phyloP scores from a whole-genome alignment of 768 basidiomycete genomes.

The Tulasnella sp. region DNA sequence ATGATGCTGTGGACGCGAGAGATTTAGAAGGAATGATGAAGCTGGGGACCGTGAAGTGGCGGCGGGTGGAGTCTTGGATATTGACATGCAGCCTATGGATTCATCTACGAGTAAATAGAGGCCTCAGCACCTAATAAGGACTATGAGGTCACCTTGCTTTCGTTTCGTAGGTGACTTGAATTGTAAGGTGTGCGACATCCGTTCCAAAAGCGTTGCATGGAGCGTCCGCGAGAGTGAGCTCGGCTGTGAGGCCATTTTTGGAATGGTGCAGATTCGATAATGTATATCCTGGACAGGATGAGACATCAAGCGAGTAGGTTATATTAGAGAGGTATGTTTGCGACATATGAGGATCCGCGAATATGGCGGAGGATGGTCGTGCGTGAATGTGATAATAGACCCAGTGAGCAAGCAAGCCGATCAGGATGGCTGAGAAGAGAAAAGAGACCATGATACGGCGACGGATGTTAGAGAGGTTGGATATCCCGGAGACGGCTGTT shows the following conservation, averaged over 20 bases:
- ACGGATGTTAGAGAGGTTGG: too few relatives aligned
- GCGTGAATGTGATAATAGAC: too few relatives aligned
- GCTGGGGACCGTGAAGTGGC: conserved; percentile 57
- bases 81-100: conserved; percentile 52
- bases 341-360: too few relatives aligned
- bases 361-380: too few relatives aligned
- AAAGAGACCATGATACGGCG: too few relatives aligned
- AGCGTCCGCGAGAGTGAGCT: not conserved
- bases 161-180: conserved; percentile 50
- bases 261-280: not conserved
- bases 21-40: conserved; percentile 33
- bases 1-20: conserved; percentile 22
- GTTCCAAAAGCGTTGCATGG: conserved; percentile 49
- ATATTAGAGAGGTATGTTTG: too few relatives aligned
- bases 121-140: not conserved
- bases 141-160: conserved; percentile 27
- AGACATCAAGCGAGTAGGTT: too few relatives aligned
- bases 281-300: not conserved
- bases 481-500: too few relatives aligned
- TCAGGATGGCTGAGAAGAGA: too few relatives aligned
- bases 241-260: not conserved
- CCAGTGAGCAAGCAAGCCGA: too few relatives aligned
- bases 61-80: conserved; percentile 37
- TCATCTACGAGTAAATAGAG: conserved; percentile 21
- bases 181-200: conserved; percentile 37